Evolutionary conservation across 2,329 filamentous ascomycete genomes (phyloP).

Genomic region (Penicillium sp.): DNA sequence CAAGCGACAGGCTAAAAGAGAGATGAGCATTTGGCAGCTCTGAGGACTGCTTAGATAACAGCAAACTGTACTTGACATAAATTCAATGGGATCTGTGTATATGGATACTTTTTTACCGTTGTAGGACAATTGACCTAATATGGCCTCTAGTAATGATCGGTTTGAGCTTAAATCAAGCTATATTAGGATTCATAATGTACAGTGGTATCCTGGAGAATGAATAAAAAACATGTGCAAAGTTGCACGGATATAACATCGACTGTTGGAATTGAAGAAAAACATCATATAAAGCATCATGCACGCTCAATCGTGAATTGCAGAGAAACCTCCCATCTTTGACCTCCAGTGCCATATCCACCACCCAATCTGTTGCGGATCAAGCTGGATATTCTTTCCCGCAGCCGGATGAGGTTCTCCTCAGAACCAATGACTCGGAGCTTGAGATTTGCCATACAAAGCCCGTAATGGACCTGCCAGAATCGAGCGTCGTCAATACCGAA

Average conservation of each 20-base stretch:
- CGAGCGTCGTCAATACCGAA: conserved; percentile 80
- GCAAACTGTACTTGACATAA: neutral
- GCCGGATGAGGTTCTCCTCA: conserved; percentile 67
- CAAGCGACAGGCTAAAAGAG: too few relatives aligned
- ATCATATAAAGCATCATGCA: conserved; percentile 28
- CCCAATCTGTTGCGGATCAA: conserved; percentile 83
- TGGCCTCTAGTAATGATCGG: too few relatives aligned
- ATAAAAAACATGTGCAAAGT: neutral
- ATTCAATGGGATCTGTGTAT: neutral
- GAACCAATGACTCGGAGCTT: conserved; percentile 72
- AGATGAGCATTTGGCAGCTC: too few relatives aligned
- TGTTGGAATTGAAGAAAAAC: neutral
- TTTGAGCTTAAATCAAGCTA: neutral
- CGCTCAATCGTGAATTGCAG: conserved; percentile 68
- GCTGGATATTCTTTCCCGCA: conserved; percentile 73
- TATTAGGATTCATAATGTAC: conserved; percentile 2
- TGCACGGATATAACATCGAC: neutral
- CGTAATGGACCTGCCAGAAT: conserved; percentile 99
- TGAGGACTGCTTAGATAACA: too few relatives aligned
- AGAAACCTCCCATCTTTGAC: conserved; percentile 89
- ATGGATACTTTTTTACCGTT: neutral
- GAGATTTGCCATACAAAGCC: conserved; percentile 91
- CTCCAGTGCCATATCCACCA: conserved; percentile 78
- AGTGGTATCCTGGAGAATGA: conserved; percentile 1
- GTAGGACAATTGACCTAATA: too few relatives aligned